Base-by-base conservation (phyloP, 2,329 filamentous ascomycete genomes). In the Epichloe elymi region DNA sequence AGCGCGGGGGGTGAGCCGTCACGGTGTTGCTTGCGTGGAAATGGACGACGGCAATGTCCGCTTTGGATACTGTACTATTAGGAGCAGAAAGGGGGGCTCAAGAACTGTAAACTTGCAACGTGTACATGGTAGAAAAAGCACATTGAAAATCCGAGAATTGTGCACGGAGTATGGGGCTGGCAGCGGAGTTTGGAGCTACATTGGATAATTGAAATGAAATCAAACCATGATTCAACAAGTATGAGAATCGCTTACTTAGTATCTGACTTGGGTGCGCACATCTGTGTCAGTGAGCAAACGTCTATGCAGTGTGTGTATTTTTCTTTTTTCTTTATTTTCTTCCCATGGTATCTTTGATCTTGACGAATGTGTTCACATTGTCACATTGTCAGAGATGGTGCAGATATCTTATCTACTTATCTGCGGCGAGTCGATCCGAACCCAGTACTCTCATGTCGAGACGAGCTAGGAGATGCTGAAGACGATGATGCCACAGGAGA, bases 371-470 rank as follows among this genome's bases (percentile, higher is more conserved):
- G 30, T 11, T 11, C 26, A 30, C 3, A 10, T 30, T 30, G 26
- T 11, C 30, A 30, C 10, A 30, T 30, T 30, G 30, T 30, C 30
- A 30, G 30, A 30, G 30, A 30, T 30, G 30, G 30, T 4, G 30
- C 30, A 30, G 30, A 30, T 30, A 30, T 11, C 30, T 4, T 0
- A 11, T 30, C 30, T 11, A 30, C 23, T 53, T 59, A 83, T 58
- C 80, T 73, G 52, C 81, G 72, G 52, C 71, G 78, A 0, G 85
- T 88, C 8, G 80, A 83, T 8, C 85, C 85, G 61, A 86, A 88
- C 0, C 85, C 85, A 0, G 84, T 88, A 58, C 82, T 86, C 58
- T 84, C 77, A 58, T 84, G 74, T 49, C 78, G 75, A 14, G 74
- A 70, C 8, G 72, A 74, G 41, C 51, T 62, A 0, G 44, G 14